These are phyloP conservation scores for Fennellomyces sp. DNA, from an alignment of 371 early-diverging fungal genomes.

Conservation along the genomic window DNA sequence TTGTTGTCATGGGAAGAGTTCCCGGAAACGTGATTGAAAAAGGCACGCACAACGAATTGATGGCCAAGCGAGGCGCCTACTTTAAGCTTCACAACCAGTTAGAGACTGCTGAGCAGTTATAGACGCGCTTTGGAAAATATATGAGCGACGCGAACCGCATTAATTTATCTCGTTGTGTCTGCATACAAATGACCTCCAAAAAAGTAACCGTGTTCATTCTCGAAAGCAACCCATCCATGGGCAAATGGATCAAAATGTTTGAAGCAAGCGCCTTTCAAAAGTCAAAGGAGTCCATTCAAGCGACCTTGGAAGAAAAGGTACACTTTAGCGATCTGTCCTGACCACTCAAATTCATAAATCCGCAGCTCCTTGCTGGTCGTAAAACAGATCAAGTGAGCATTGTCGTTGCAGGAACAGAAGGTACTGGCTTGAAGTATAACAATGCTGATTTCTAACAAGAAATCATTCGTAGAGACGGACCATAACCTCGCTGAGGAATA, in stretches of 20 bases:
- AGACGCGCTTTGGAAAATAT: background rate
- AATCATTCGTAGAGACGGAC: constrained; percentile 24
- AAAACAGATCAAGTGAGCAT: constrained; percentile 45
- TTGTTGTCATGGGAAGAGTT: constrained; percentile 66
- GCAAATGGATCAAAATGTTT: constrained; percentile 27
- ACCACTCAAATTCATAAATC: constrained; percentile 26
- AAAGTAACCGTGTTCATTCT: constrained; percentile 65
- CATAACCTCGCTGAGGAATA: constrained; percentile 24
- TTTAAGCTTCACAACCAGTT: constrained; percentile 49
- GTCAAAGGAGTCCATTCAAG: constrained; percentile 42
- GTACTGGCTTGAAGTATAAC: no score
- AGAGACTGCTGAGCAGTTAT: constrained; percentile 21
- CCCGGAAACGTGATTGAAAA: constrained; percentile 68
- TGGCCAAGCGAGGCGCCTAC: constrained; percentile 54
- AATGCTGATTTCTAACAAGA: background rate
- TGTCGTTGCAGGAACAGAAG: constrained; percentile 38
- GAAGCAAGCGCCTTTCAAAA: constrained; percentile 45
- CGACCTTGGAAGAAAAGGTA: constrained; percentile 40
- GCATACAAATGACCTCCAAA: constrained; percentile 34
- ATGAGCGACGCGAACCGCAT: background rate
- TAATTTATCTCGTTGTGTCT: no score
- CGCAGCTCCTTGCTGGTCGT: constrained; percentile 30
- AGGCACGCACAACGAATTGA: constrained; percentile 60
- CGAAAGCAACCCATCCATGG: constrained; percentile 60
- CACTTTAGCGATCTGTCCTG: no score